phyloP scores from a whole-genome alignment of 495 filamentous ascomycete genomes.

The Penicillium cosmopolitanum region DNA sequence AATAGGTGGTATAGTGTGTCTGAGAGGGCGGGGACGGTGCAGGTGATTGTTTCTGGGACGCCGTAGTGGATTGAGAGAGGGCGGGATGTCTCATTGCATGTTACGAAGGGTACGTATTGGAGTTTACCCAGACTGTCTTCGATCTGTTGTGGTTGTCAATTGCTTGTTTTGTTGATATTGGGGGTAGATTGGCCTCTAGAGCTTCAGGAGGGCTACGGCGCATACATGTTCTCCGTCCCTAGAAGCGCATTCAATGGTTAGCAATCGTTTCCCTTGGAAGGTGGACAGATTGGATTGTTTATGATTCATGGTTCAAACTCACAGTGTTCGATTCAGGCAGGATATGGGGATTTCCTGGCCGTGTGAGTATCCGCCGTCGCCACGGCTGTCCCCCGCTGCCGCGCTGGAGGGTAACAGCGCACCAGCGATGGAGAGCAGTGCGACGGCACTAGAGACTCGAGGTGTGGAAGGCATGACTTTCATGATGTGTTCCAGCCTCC shows the following conservation, averaged over 20 bases:
- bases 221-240: constrained; percentile 63
- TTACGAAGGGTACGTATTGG: constrained; percentile 90
- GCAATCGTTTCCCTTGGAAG: constrained; percentile 1
- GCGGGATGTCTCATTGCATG: constrained; percentile 84
- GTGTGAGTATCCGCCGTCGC: constrained; percentile 55
- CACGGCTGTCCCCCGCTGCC: constrained; percentile 34
- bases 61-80: constrained; percentile 87
- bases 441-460: constrained; percentile 9
- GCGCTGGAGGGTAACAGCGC: constrained; percentile 29
- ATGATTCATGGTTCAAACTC: constrained; percentile 27
- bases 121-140: constrained; percentile 78
- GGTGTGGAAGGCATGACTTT: constrained; percentile 1
- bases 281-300: not conserved
- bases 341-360: constrained; percentile 62
- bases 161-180: not conserved
- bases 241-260: constrained; percentile 20
- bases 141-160: constrained; percentile 59
- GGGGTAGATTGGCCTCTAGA: constrained; percentile 1
- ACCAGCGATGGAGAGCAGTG: constrained; percentile 22
- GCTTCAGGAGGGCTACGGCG: constrained; percentile 22
- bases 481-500: constrained; percentile 6
- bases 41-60: constrained; percentile 76
- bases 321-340: constrained; percentile 72
- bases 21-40: constrained; percentile 81
- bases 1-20: constrained; percentile 96